Evolutionary conservation across 257 asterid genomes (phyloP).

Genomic region (Cordia subcordata): DNA sequence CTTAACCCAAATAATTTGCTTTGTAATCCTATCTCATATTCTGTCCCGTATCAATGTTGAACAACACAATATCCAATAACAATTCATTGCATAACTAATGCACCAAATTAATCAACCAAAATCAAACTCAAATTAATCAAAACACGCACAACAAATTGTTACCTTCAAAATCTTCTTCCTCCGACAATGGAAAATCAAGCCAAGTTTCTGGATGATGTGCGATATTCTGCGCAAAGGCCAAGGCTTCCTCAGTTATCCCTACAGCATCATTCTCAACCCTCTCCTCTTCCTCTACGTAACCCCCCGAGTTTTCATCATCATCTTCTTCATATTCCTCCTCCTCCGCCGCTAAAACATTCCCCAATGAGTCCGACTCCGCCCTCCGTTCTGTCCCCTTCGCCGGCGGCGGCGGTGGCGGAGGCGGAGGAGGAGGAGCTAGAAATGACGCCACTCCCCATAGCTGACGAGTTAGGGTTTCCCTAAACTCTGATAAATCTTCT

Average conservation of each 20-base stretch:
- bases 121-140: too few relatives aligned
- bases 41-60: too few relatives aligned
- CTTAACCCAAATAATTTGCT: too few relatives aligned
- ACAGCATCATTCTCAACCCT: slow-evolving; percentile 38
- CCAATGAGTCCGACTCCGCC: slow-evolving; percentile 15
- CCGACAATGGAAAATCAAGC: slow-evolving; percentile 92
- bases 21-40: too few relatives aligned
- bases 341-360: slow-evolving; percentile 16
- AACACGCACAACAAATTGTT: neutral
- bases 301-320: slow-evolving; percentile 9
- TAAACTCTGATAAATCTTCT: slow-evolving; percentile 82
- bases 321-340: slow-evolving; percentile 26
- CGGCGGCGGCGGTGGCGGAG: slow-evolving; percentile 49
- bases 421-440: slow-evolving; percentile 82
- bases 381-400: slow-evolving; percentile 15
- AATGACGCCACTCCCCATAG: slow-evolving; percentile 95
- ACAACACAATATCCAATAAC: too few relatives aligned
- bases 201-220: slow-evolving; percentile 99
- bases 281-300: slow-evolving; percentile 31
- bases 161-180: slow-evolving; percentile 89
- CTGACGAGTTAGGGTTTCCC: slow-evolving; percentile 70
- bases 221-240: slow-evolving; percentile 80
- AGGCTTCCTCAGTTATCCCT: slow-evolving; percentile 80
- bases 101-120: too few relatives aligned
- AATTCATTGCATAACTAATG: too few relatives aligned